phyloP scores from a whole-genome alignment of 495 filamentous ascomycete species.

The Letharia lupina region DNA sequence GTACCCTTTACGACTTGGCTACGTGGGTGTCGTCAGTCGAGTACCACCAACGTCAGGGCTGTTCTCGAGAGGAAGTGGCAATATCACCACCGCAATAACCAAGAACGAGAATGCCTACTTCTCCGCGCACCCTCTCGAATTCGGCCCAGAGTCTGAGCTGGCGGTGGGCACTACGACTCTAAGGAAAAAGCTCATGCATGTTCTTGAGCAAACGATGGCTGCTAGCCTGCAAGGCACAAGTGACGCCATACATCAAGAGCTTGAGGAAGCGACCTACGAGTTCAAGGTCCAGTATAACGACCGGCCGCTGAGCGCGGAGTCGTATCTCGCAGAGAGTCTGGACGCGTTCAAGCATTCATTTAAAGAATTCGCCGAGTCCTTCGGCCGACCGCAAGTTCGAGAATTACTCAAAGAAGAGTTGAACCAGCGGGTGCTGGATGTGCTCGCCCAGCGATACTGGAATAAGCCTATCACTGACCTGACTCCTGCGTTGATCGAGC shows the following conservation, averaged over 20 bases:
- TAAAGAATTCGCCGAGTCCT: conserved; percentile 80
- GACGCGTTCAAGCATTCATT: conserved; percentile 98
- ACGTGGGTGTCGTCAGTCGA: conserved; percentile 88
- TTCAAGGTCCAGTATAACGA: conserved; percentile 99
- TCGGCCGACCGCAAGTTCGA: conserved; percentile 82
- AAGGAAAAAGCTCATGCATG: conserved; percentile 91
- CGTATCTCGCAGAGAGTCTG: conserved; percentile 87
- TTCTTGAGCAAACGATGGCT: conserved; percentile 95
- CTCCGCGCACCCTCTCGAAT: conserved; percentile 70
- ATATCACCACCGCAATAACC: conserved; percentile 70
- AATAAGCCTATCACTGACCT: conserved; percentile 88
- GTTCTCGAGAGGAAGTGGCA: conserved; percentile 76
- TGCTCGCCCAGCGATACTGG: conserved; percentile 94
- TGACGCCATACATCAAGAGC: conserved; percentile 86
- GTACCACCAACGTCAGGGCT: conserved; percentile 61
- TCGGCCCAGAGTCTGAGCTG: conserved; percentile 61
- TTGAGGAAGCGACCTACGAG: conserved; percentile 95
- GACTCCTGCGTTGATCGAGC: conserved; percentile 49
- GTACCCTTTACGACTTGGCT: conserved; percentile 91
- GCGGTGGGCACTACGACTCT: conserved; percentile 76
- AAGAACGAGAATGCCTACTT: conserved; percentile 89
- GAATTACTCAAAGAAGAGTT: conserved; percentile 85
- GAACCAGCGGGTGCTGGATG: conserved; percentile 88
- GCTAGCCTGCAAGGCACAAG: conserved; percentile 77
- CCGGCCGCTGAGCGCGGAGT: conserved; percentile 84